phyloP scores from a whole-genome alignment of 768 basidiomycete genomes.

The Lanmaoa rubissima region DNA sequence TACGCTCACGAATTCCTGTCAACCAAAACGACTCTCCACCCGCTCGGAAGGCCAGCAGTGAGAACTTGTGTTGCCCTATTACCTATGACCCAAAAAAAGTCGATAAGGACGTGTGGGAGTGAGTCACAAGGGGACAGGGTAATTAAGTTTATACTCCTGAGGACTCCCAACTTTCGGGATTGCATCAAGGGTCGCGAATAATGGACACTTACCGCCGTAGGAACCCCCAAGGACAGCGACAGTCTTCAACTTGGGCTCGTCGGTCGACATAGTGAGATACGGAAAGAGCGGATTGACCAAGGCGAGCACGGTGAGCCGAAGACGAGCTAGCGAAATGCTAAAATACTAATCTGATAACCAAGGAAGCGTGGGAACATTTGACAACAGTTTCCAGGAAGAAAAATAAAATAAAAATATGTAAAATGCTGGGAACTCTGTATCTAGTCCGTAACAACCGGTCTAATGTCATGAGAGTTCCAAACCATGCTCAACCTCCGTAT shows the following conservation, averaged over 20 bases:
- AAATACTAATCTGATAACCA: conserved; percentile 1
- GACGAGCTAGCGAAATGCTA: not conserved
- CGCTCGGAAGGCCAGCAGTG: conserved; percentile 45
- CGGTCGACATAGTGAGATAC: conserved; percentile 6
- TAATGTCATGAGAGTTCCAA: too few species aligned
- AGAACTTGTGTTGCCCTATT: conserved; percentile 49
- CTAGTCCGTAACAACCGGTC: not conserved
- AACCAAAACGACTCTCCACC: conserved; percentile 55
- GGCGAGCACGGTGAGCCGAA: not conserved
- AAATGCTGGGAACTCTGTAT: not conserved
- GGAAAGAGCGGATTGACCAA: not conserved
- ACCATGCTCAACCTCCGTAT: too few species aligned
- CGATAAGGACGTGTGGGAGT: not conserved
- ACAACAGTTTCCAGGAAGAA: not conserved
- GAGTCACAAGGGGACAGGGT: not conserved
- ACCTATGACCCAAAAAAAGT: conserved; percentile 32
- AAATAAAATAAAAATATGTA: not conserved
- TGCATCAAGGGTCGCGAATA: not conserved
- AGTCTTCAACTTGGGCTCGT: conserved; percentile 24
- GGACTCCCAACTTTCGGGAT: not conserved
- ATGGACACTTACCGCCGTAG: conserved; percentile 44
- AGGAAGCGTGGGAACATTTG: not conserved
- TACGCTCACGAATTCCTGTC: conserved; percentile 56
- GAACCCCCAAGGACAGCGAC: conserved; percentile 56
- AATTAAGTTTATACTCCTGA: not conserved